Evolutionary conservation across 2,329 filamentous ascomycete genomes (phyloP).

Genomic region (Coccinonectria pachysandricola): DNA sequence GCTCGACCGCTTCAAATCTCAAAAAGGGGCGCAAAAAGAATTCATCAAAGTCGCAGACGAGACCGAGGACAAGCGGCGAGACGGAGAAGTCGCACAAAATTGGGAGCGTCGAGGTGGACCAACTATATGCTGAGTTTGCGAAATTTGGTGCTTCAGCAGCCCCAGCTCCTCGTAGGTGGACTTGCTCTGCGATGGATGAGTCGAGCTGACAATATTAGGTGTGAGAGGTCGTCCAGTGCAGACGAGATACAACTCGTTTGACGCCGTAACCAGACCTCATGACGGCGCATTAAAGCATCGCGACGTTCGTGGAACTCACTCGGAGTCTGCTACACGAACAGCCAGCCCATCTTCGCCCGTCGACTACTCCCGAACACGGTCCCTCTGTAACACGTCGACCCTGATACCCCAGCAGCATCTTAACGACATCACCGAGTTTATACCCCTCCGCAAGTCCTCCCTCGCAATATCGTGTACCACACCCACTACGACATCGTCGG

Average conservation of each 20-base stretch:
- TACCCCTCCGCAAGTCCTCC: slow-evolving; percentile 25
- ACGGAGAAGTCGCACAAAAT: slow-evolving; percentile 5
- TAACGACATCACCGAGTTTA: slow-evolving; percentile 26
- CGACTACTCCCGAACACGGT: slow-evolving; percentile 13
- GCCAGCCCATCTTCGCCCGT: slow-evolving; percentile 16
- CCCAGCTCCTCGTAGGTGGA: slow-evolving; percentile 13
- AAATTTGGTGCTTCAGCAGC: slow-evolving; percentile 8
- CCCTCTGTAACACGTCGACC: slow-evolving; percentile 9
- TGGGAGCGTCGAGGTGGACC: slow-evolving; percentile 11
- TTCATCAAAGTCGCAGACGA: slow-evolving; percentile 7
- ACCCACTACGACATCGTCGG: slow-evolving; percentile 16
- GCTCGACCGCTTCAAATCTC: slow-evolving; percentile 12
- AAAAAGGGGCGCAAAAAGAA: slow-evolving; percentile 6
- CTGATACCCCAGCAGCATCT: slow-evolving; percentile 11
- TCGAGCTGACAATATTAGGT: slow-evolving; percentile 1
- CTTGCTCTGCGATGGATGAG: no score
- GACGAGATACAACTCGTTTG: slow-evolving; percentile 5
- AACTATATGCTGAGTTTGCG: no score
- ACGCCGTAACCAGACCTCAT: slow-evolving; percentile 6
- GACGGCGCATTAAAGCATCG: slow-evolving; percentile 3
- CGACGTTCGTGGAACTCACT: slow-evolving; percentile 10
- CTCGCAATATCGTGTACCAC: slow-evolving; percentile 28
- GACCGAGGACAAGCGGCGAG: slow-evolving; percentile 12
- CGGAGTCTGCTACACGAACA: slow-evolving; percentile 10
- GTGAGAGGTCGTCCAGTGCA: slow-evolving; percentile 8